Evolutionary conservation across 2,329 filamentous ascomycete species (phyloP).

Genomic region (Colletotrichum sp.): DNA sequence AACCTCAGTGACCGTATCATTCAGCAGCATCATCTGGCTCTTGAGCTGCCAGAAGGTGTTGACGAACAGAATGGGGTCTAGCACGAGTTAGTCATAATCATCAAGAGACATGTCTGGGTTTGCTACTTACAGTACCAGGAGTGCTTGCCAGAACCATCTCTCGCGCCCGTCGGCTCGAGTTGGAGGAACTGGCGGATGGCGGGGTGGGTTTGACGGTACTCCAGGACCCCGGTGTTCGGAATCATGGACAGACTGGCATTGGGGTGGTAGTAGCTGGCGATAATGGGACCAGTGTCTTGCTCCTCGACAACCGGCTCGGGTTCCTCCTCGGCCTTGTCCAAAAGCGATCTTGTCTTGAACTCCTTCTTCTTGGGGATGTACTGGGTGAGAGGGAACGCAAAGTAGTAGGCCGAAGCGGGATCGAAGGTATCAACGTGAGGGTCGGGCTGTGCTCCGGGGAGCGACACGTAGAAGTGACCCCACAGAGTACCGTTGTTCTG

Average conservation of each 20-base stretch:
- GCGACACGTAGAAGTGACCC: conserved; percentile 90
- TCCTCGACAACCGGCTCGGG: conserved; percentile 59
- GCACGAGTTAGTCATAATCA: neutral
- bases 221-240: conserved; percentile 76
- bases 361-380: conserved; percentile 92
- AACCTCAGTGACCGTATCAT: conserved; percentile 83
- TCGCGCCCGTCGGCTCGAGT: conserved; percentile 79
- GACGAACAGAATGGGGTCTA: conserved; percentile 81
- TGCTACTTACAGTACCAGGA: conserved; percentile 77
- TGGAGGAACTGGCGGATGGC: conserved; percentile 79
- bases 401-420: conserved; percentile 78
- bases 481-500: conserved; percentile 94
- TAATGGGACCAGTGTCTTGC: conserved; percentile 66
- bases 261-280: conserved; percentile 91
- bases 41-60: conserved; percentile 98
- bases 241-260: conserved; percentile 92
- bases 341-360: conserved; percentile 84
- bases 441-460: conserved; percentile 78
- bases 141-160: conserved; percentile 85
- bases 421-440: conserved; percentile 77
- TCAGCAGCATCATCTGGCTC: conserved; percentile 88
- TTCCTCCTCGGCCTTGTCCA: conserved; percentile 59
- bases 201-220: conserved; percentile 71
- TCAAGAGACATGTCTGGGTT: neutral
- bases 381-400: conserved; percentile 84